Conservation (phyloP, 192 early-diverging fungal genomes). For the Entophlyctis helioformis region DNA sequence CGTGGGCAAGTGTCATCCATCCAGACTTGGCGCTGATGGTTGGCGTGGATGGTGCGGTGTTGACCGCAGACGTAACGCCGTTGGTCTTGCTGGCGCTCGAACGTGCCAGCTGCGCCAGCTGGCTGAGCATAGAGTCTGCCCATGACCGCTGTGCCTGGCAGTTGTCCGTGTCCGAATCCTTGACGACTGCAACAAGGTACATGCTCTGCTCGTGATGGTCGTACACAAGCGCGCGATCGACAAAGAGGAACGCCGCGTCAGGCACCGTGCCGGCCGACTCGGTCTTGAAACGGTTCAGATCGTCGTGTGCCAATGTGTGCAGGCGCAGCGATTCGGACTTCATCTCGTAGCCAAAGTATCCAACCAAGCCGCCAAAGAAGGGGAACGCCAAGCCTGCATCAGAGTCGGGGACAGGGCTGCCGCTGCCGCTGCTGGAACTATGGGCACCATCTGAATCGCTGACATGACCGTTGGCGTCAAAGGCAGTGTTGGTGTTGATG, state of each 20-base stretch:
- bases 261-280: constrained; percentile 22
- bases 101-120: constrained; percentile 4
- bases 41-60: no score
- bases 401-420: no score
- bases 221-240: constrained; percentile 62
- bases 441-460: no score
- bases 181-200: constrained; percentile 13
- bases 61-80: no score
- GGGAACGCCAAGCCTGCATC: no score
- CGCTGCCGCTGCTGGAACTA: no score
- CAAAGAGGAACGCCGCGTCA: constrained; percentile 65
- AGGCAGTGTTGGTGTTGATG: no score
- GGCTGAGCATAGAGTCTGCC: no score
- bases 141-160: no score
- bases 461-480: no score
- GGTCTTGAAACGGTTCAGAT: constrained; percentile 4
- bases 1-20: constrained; percentile 7
- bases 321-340: constrained; percentile 58
- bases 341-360: constrained; percentile 93
- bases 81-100: no score
- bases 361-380: constrained; percentile 79
- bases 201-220: constrained; percentile 38
- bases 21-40: constrained; percentile 9
- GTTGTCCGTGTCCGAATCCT: not conserved
- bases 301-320: no score